Evolutionary conservation across 1,284 basidiomycete genomes (phyloP), one percentile per base, ranked within the genome.

Genomic region (Apiotrichum domesticum): DNA sequence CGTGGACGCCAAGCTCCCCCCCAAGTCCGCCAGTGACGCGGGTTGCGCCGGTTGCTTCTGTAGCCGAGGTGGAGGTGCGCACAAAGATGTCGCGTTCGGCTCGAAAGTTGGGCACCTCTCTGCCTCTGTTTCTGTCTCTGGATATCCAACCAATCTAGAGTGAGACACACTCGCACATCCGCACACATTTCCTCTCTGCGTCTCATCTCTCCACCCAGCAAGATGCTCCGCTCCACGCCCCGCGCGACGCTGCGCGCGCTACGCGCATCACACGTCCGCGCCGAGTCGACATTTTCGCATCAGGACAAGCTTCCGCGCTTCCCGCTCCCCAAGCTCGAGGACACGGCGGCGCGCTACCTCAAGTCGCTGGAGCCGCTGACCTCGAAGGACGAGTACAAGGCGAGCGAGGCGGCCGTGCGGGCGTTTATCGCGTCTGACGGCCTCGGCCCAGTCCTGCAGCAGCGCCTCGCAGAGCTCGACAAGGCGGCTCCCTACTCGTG

Each of bases 381-480:
- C 14, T 33, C 40, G 10, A 15, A 34, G 6, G 52, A 47, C 9
- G 57, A 58, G 35, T 44, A 34, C 46, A 46, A 51, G 40, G 35
- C 14, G 21, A 52, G 49, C 10, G 35, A 55, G 15, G n/a, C 35
- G 40, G 57, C 57, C 0, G 57, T 58, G 1, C n/a, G 21, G 1
- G 45, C 51, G 21, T 58, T 58, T 40, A 33, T 58, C 29, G 21
- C 47, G 2, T 39, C 37, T 8, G 3, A 4, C 3, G 56, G 56
- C 15, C 43, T 58, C 11, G 57, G 57, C 35, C 57, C 57, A 14
- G 53, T 44, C 29, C 52, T 58, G 6, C 57, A 58, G 52, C 14
- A 37, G 35, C 57, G 57, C 32, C 53, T 58, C 45, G 49, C 46
- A 9, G 57, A 33, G 14, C 45, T 58, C 52, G 57, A 58, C 53